Base-by-base conservation (phyloP, 73 alveolate species). In the Diophrys sp. region DNA sequence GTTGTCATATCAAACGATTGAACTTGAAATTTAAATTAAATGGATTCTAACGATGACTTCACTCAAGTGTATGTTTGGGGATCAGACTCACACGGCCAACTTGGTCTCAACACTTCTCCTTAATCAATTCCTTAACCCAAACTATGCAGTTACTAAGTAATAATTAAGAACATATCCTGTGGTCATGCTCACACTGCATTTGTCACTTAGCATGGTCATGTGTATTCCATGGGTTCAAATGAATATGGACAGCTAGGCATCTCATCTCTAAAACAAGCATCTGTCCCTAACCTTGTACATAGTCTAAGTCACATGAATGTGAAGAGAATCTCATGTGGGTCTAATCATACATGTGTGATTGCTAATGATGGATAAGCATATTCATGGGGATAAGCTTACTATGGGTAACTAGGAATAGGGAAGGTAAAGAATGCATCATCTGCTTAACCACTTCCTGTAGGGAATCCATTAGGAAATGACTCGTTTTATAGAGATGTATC, bases 151-250 rank as follows among this genome's bases (percentile, higher is more conserved):
- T 89, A 55, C 56, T 79, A 75, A 32, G 75, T 89, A 18, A 66
- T 62, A 0, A 81, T 89, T 24, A 71, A 75, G 57, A 73, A 73
- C 25, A 87, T 89, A 29, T 68, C 93, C 1, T 89, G 96, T 89
- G 96, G 96, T 23, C 89, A 89, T 44, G 89, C 80, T 67, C 96
- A 89, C 80, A 69, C 91, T 14, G 87, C 87, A 18, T 85, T 89
- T 57, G 30, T 89, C 26, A 81, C 96, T 68, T 30, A 31, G 79
- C 83, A 18, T 28, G 79, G 83, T 1, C 66, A 77, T n/a, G 84
- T 89, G n/a, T 89, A 87, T 32, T 26, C 91, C 11, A 86, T 89
- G 94, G 96, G 96, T 0, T 53, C 67, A 24, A 89, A 89, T 74
- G 34, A 23, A 14, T 32, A 74, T 1, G 96, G 96, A 8, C 67